Evolutionary conservation across 345 rosid species (phyloP).

Genomic region (Euphorbia lathyris): DNA sequence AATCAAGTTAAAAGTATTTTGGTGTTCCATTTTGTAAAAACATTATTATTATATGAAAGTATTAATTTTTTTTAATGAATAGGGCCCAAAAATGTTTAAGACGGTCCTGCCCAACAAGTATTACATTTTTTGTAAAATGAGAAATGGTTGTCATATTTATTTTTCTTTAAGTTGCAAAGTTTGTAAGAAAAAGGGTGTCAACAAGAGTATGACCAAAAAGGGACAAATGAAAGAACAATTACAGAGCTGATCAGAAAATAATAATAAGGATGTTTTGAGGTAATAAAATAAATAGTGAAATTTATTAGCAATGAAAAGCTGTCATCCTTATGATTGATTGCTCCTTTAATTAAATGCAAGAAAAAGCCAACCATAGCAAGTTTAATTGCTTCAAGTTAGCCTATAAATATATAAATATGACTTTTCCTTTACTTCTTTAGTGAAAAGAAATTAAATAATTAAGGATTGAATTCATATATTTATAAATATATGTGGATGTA

Average conservation of each 20-base stretch:
- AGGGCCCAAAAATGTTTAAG: too few species aligned
- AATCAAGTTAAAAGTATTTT: too few species aligned
- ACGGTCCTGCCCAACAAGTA: too few species aligned
- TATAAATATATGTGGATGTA: constrained; percentile 1
- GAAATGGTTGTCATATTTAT: neutral
- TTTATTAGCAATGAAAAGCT: constrained; percentile 1
- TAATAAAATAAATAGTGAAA: neutral
- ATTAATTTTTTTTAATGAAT: too few species aligned
- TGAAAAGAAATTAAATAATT: constrained; percentile 4
- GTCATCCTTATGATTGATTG: constrained; percentile 21
- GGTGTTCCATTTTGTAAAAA: too few species aligned
- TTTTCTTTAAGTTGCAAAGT: neutral
- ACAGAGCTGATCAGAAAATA: too few species aligned
- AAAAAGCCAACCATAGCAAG: neutral
- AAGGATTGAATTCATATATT: neutral
- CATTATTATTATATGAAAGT: too few species aligned
- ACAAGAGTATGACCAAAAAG: neutral
- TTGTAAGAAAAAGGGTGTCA: neutral
- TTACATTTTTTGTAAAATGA: too few species aligned
- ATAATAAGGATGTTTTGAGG: too few species aligned
- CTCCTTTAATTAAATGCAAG: constrained; percentile 1
- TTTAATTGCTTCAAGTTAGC: constrained; percentile 8
- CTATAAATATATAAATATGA: neutral
- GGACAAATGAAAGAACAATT: neutral
- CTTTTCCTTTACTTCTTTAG: constrained; percentile 5